A percentile compares a stretch with the other conserved stretches of the same genome.
phyloP scores from a whole-genome alignment of 2,329 filamentous ascomycete species.

The Stachybotrys chartarum region DNA sequence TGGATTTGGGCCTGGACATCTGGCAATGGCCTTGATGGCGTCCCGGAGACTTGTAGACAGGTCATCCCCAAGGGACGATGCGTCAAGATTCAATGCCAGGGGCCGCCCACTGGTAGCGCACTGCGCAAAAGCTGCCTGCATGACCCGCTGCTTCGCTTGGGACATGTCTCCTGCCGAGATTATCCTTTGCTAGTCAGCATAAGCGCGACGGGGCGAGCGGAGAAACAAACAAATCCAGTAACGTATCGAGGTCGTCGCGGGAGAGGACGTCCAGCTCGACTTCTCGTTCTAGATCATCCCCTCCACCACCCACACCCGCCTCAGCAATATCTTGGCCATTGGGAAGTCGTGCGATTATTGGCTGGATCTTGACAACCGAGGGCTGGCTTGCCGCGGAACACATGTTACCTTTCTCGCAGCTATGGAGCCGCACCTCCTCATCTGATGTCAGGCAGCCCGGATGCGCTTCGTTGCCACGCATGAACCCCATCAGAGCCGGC shows the following conservation, averaged over 20 bases:
- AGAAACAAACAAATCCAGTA: conserved; percentile 31
- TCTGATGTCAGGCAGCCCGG: conserved; percentile 65
- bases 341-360: conserved; percentile 60
- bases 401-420: conserved; percentile 68
- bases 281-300: conserved; percentile 63
- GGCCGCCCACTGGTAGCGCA: conserved; percentile 13
- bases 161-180: conserved; percentile 5
- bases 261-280: conserved; percentile 57
- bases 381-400: conserved; percentile 42
- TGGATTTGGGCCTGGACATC: background rate
- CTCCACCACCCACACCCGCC: conserved; percentile 70
- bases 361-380: conserved; percentile 66
- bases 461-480: conserved; percentile 63
- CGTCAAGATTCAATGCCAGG: conserved; percentile 16
- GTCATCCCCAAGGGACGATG: conserved; percentile 8
- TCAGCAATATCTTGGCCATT: conserved; percentile 62
- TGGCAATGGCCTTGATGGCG: conserved; percentile 6
- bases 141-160: conserved; percentile 1
- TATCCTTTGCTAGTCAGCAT: conserved; percentile 8
- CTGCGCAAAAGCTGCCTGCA: conserved; percentile 9
- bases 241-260: conserved; percentile 42
- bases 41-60: conserved; percentile 7
- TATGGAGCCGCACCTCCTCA: conserved; percentile 63
- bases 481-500: conserved; percentile 63
- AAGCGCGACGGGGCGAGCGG: background rate